Evolutionary conservation across 164 flowering plant genomes (phyloP), one percentile per base, ranked within the genome.

Genomic region (Stephania japonica): DNA sequence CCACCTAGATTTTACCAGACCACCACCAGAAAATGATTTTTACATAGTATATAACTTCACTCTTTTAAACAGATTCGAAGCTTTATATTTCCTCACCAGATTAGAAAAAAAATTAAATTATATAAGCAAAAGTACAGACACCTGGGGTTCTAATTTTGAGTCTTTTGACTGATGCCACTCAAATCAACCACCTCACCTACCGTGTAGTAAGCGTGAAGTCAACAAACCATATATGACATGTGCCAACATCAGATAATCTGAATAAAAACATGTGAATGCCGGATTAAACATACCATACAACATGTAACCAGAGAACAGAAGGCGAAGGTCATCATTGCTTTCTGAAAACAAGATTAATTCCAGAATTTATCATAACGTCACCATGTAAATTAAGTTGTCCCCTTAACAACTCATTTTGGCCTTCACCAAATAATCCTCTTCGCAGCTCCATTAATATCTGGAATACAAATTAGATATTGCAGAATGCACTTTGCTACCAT

Each of bases 291-390:
- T 11, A 59, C 4, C 21, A 24, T 18, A 19, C 64, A n/a, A 59
- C 64, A 59, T 59, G 21, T 59, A n/a, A 21, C 25, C 64, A 59
- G 24, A n/a, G 6, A 9, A 59, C 24, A 59, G 21, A 59, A 19
- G 64, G 23, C 64, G 38, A 32, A 32, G 38, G 38, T 1, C 38
- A 32, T 32, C 64, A 4, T 59, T 59, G 24, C 5, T 59, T 19
- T 59, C 64, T 59, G 64, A n/a, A 59, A 59, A 59, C 64, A 19
- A 59, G 23, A 59, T 59, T 59, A 59, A n/a, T 47, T 47, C 64
- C 64, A 59, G 21, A 24, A 8, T 59, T 19, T n/a, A 21, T 6
- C 25, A 59, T 4, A 18, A 59, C 64, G 19, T 24, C 24, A n/a
- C 7, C 62, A 56, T 18, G 62, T 3, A 56, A 16, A 56, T 18